Percentiles rank a stretch among this genome's conserved stretches.
These are phyloP conservation scores for Sistotremastrum niveocremeum DNA, from an alignment of 768 basidiomycete genomes.

Conservation along the genomic window DNA sequence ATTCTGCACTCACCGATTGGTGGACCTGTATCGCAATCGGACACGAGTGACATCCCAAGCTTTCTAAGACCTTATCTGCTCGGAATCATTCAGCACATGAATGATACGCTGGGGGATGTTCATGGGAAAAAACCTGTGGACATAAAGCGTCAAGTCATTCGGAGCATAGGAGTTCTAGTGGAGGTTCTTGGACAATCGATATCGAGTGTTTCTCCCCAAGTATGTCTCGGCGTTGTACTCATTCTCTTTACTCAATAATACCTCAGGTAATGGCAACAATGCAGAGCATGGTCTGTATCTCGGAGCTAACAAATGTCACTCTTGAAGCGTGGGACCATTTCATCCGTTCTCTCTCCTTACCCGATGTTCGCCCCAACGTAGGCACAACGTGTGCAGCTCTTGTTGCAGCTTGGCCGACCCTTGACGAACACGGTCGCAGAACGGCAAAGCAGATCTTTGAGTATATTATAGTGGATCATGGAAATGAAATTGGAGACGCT, in stretches of 20 bases:
- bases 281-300: constrained; percentile 72
- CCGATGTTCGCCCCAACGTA: constrained; percentile 71
- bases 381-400: constrained; percentile 81
- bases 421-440: constrained; percentile 37
- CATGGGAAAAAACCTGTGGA: constrained; percentile 58
- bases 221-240: constrained; percentile 20
- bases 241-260: not conserved
- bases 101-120: constrained; percentile 75
- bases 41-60: constrained; percentile 16
- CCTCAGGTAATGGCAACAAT: constrained; percentile 88
- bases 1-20: constrained; percentile 32
- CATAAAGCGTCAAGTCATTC: constrained; percentile 64
- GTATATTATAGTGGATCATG: constrained; percentile 56
- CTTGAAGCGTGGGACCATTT: constrained; percentile 73
- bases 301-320: constrained; percentile 64
- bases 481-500: constrained; percentile 35
- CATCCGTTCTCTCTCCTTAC: constrained; percentile 46
- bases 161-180: constrained; percentile 67
- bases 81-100: constrained; percentile 73
- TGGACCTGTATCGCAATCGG: constrained; percentile 16
- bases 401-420: constrained; percentile 58
- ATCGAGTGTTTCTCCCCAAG: constrained; percentile 76
- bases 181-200: constrained; percentile 55
- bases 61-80: constrained; percentile 71
- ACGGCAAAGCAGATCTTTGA: constrained; percentile 48